Base-by-base conservation (phyloP, 2,329 filamentous ascomycete species). In the Cladosporium sp. region DNA sequence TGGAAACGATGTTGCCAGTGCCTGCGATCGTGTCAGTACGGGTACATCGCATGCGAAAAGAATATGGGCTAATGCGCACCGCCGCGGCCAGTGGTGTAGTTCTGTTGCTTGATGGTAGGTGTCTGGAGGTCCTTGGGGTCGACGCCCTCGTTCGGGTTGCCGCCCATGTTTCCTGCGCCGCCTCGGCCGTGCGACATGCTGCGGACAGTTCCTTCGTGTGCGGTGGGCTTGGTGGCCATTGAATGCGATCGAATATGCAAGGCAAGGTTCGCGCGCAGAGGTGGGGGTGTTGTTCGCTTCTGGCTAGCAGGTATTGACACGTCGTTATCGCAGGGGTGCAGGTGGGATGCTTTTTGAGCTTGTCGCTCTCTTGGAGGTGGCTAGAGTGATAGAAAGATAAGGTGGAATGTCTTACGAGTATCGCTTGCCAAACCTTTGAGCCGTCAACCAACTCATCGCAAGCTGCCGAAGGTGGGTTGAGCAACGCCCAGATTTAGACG, bases 21-120 rank as follows among this genome's bases (percentile, higher is more conserved):
- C 89, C 89, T 43, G 32, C 2, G 13, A 15, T 17, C 2, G 15
- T 9, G 9, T 32, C 22, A 30, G 41, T 43, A 30, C 24, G 4
- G 11, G 41, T 13, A 24, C 37, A 6, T 32, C 15, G 24, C 18
- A 9, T 30, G 32, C 13, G 18, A 17, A 15, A 11, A 19, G 9
- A 30, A 2, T n/a, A 27, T 27, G 22, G 22, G 22, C 22, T 2
- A n/a, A 29, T 37, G 40, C 4, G 81, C 84, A 54, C 91, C 91
- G 50, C 91, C 91, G 45, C 91, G 87, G 51, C 91, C 91, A 3
- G 91, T 96, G 17, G 91, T 96, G 65, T 92, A 90, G 58, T 88
- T 77, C n/a, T 86, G 73, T 41, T 80, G 80, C 73, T 95, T 96
- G 65, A 97, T 81, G 11, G 82, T 86, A 1, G 91, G 91, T 1